Evolutionary conservation across 1,284 basidiomycete genomes (phyloP).

Genomic region (Xerocomus amazonicus): DNA sequence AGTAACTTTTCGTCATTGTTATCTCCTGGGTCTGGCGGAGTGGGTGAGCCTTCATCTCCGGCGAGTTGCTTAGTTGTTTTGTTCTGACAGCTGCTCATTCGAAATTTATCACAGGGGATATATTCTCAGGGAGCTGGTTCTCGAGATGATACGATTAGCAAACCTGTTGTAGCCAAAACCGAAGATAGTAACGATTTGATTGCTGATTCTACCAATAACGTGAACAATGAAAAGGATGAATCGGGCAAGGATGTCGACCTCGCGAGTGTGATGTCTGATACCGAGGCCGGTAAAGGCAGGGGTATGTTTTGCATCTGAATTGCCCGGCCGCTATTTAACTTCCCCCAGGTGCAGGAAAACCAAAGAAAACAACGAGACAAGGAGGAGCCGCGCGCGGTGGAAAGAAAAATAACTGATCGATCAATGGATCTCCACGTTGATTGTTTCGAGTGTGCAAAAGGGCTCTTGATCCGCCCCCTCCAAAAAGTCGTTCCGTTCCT

Average conservation of each 20-base stretch:
- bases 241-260: conserved; percentile 24
- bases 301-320: conserved; percentile 8
- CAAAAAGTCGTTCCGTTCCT: conserved; percentile 1
- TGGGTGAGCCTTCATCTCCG: conserved; percentile 33
- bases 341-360: conserved; percentile 4
- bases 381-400: background rate
- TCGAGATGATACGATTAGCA: conserved; percentile 16
- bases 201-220: conserved; percentile 18
- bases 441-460: background rate
- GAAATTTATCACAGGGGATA: conserved; percentile 18
- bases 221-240: conserved; percentile 32
- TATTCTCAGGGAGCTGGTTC: background rate
- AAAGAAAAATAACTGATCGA: background rate
- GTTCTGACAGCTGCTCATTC: conserved; percentile 33
- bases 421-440: conserved; percentile 1
- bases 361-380: background rate
- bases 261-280: conserved; percentile 14
- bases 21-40: conserved; percentile 12
- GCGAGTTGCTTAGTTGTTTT: conserved; percentile 22
- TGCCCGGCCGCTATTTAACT: conserved; percentile 8
- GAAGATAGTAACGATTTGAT: conserved; percentile 24
- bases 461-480: background rate
- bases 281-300: conserved; percentile 9
- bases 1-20: background rate
- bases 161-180: conserved; percentile 29